Conservation (phyloP, 139 green algal species). For the Coccomyxa sp. region DNA sequence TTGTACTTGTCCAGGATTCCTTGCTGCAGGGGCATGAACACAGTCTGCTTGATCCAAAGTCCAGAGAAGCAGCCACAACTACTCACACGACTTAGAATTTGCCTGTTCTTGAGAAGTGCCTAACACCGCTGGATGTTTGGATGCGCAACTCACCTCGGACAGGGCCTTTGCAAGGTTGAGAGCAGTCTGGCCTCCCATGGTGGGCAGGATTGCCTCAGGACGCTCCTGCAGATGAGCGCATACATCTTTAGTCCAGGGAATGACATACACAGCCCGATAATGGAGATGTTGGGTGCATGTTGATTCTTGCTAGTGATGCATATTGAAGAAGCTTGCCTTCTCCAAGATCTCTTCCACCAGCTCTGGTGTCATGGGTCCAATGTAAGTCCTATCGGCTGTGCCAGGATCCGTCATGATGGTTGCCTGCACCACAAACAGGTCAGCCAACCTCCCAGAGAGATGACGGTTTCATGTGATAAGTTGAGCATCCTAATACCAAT, state of each 20-base stretch:
- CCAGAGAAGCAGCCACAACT: not conserved
- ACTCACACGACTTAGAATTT: not conserved
- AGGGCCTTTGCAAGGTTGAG: constrained; percentile 96
- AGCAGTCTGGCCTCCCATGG: constrained; percentile 97
- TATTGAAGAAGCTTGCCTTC: constrained; percentile 16
- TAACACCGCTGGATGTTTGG: not conserved
- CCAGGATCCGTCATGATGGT: constrained; percentile 99
- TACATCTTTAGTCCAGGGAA: too few relatives aligned
- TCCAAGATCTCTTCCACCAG: constrained; percentile 79
- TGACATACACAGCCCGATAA: too few relatives aligned
- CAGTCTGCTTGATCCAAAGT: not conserved
- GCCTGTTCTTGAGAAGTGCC: not conserved
- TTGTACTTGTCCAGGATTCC: constrained; percentile 87
- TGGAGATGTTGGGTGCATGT: too few relatives aligned
- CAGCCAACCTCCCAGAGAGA: too few relatives aligned
- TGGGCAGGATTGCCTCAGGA: constrained; percentile 96
- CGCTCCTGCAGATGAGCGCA: constrained; percentile 59
- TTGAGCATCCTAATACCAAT: too few relatives aligned
- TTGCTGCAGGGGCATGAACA: constrained; percentile 1
- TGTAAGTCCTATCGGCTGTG: constrained; percentile 95
- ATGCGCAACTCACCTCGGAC: constrained; percentile 58
- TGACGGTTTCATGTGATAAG: too few relatives aligned
- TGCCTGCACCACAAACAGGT: constrained; percentile 41
- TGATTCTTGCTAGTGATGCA: not conserved
- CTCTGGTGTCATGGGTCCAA: constrained; percentile 95